phyloP scores from a whole-genome alignment of 148 eudicot genomes.

The Amaranthus hypochondriacus region DNA sequence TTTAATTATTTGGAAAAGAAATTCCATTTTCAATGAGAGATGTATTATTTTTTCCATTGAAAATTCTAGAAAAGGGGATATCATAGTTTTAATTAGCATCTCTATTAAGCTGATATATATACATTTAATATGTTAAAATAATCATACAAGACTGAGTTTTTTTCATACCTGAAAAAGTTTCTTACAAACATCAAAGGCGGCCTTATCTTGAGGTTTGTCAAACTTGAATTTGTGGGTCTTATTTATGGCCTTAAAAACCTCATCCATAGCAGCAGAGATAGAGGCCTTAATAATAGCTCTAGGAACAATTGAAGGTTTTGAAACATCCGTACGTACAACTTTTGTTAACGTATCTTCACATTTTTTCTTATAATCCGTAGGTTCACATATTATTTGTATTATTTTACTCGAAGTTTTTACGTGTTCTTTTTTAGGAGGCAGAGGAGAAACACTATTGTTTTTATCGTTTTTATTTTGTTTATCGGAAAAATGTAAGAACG shows the following conservation, averaged over 20 bases:
- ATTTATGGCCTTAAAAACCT: slow-evolving; percentile 38
- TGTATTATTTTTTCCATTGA: no score
- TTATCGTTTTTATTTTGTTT: not conserved
- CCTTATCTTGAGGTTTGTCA: slow-evolving; percentile 43
- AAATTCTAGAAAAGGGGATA: no score
- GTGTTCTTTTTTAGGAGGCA: not conserved
- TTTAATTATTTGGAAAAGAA: no score
- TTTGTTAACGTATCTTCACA: slow-evolving; percentile 48
- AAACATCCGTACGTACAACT: slow-evolving; percentile 26
- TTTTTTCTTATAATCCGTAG: slow-evolving; percentile 52
- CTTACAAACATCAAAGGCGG: slow-evolving; percentile 61
- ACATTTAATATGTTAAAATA: no score
- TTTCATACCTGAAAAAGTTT: slow-evolving; percentile 33
- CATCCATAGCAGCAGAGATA: slow-evolving; percentile 39
- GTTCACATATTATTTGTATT: slow-evolving; percentile 43
- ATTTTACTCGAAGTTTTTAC: slow-evolving; percentile 28
- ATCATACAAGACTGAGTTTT: no score
- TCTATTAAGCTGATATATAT: no score
- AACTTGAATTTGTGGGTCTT: slow-evolving; percentile 31
- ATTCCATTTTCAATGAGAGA: no score
- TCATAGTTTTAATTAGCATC: no score
- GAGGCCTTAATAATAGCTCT: slow-evolving; percentile 50
- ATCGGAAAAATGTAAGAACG: slow-evolving; percentile 21
- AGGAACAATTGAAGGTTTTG: slow-evolving; percentile 33
- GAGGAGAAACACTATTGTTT: not conserved